phyloP scores from a whole-genome alignment of 2,329 filamentous ascomycete genomes.

The Botrytis pseudocinerea region DNA sequence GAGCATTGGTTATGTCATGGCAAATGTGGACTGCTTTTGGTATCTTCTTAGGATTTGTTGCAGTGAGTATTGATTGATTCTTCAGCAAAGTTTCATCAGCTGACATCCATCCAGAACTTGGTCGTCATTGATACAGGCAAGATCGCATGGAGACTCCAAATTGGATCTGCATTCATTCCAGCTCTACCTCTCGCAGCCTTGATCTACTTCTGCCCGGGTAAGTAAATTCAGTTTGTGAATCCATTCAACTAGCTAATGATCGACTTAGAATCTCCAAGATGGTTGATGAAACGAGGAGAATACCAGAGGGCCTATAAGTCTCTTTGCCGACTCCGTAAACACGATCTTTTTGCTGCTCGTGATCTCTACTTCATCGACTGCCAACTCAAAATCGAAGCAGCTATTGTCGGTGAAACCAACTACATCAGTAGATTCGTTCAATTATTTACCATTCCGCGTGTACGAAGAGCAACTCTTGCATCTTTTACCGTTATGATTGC shows the following conservation, averaged over 20 bases:
- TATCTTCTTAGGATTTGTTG: slow-evolving; percentile 50
- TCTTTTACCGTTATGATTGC: slow-evolving; percentile 74
- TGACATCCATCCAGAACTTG: slow-evolving; percentile 40
- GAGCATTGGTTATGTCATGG: slow-evolving; percentile 80
- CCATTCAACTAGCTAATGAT: neutral
- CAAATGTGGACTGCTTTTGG: slow-evolving; percentile 68
- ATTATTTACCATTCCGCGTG: slow-evolving; percentile 67
- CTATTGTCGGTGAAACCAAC: slow-evolving; percentile 43
- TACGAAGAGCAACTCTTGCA: slow-evolving; percentile 72
- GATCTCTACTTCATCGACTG: slow-evolving; percentile 60
- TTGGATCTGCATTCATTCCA: slow-evolving; percentile 63
- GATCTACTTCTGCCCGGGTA: slow-evolving; percentile 61
- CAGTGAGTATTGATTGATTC: slow-evolving; percentile 26
- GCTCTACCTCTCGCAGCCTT: slow-evolving; percentile 58
- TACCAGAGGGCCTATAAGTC: slow-evolving; percentile 56
- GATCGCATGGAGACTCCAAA: slow-evolving; percentile 62
- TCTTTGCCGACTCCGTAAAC: slow-evolving; percentile 57
- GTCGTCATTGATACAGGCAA: slow-evolving; percentile 53
- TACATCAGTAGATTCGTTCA: slow-evolving; percentile 64
- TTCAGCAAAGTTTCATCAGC: neutral
- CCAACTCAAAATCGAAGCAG: slow-evolving; percentile 49
- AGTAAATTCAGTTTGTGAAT: neutral
- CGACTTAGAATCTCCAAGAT: slow-evolving; percentile 53
- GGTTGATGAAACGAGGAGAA: slow-evolving; percentile 46
- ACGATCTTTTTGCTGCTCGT: slow-evolving; percentile 59